Evolutionary conservation across 305 asterid genomes (phyloP), one percentile per base, ranked within the genome.

Genomic region (Stenogyne calaminthoides): DNA sequence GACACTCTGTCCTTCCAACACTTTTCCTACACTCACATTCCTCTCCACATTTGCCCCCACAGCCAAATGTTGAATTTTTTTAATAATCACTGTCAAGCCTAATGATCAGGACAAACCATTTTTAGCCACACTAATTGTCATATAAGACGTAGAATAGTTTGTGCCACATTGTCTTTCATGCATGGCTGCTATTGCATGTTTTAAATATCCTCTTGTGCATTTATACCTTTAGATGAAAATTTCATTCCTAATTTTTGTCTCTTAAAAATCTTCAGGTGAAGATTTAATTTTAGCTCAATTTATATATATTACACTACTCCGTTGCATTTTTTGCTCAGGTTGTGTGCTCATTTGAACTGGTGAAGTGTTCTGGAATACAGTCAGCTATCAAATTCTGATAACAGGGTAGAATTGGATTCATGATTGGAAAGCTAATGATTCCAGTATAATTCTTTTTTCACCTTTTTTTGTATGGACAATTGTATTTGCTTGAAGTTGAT

Each of bases 321-420:
- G 71, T 49, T 22, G 52, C 55, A 70, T 64, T 67, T 76, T 52
- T 62, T 60, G 55, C 71, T 37, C 32, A 10, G 65, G 57, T 63
- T 36, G 18, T 61, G 65, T 27, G 70, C 71, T 62, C 19, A 36
- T 47, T 20, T 76, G 39, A 52, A 19, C 73, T 16, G 7, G 12
- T 64, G 60, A 32, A 40, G 29, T 55, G 34, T 55, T 62, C 60
- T 36, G 11, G 32, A 51, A 64, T 3, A 12, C 12, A 67, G 34
- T 18, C 39, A 18, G 65, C 68, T 64, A 22, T 54, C 46, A 39
- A 25, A 10, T 9, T 46, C 44, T 1, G 56, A 2, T 49, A 19
- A 32, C 47, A 36, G 52, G 60, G 51, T 20, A 44, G 34, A 61
- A 9, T 71, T 60, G 47, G 18, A 60, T 32, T 46, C 22, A 27